Base-by-base conservation (phyloP, 139 green algal species). In the Coelastrella sp. region DNA sequence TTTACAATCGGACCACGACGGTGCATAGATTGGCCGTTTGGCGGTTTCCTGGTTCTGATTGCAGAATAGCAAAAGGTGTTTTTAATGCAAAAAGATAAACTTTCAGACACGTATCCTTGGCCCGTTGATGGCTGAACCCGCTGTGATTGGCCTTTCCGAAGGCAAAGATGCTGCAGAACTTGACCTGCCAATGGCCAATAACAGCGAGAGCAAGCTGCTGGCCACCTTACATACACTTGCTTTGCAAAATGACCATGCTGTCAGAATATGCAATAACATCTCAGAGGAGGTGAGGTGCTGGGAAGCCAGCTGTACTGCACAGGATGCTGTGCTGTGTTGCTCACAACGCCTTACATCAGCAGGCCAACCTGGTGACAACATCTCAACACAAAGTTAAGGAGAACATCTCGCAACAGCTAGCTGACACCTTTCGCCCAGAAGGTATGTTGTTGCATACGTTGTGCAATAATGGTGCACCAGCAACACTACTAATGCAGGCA, bases 371-470 rank as follows among this genome's bases (percentile, higher is more conserved):
- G 81, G 24, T 74, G 57, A 59, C 59, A 75, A 56, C 81, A n/a
- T 75, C 81, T 25, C 81, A 86, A 65, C 59, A 10, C 56, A 86
- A 57, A 59, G 81, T 59, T 7, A 86, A 74, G 59, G 81, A 75
- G n/a, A 35, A 59, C 11, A 27, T 20, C 12, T 56, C 20, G 15
- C 59, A 73, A 49, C 22, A 74, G 25, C 25, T 78, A 60, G 24
- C 11, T 8, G 7, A 60, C 19, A 25, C 82, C 11, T 87, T 87
- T 63, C 61, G 19, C 61, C 82, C 82, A 49, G 60, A 87, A 87
- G 82, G 82, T 87, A 8, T 6, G 82, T 17, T 68, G 22, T 24
- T 85, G 79, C 35, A 72, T 14, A n/a, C 12, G 56, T 9, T n/a
- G 57, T 20, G 17, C 74, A 80, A 58, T 72, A 72, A 14, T 72